phyloP scores from a whole-genome alignment of 2,329 filamentous ascomycete species.

The Lasiodiplodia sp. region DNA sequence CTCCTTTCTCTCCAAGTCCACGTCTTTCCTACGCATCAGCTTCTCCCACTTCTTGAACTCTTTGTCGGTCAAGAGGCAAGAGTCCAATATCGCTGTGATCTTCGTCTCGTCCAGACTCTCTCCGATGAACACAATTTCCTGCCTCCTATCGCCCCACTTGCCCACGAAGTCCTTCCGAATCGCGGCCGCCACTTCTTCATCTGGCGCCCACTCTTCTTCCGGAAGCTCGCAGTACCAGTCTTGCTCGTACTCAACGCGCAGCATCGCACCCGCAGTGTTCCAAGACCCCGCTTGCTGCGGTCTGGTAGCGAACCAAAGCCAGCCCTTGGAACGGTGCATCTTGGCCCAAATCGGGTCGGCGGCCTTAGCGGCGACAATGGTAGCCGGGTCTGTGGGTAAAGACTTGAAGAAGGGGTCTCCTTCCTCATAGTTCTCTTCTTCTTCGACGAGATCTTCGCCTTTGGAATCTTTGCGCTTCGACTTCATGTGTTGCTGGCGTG shows the following conservation, averaged over 20 bases:
- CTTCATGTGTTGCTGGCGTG: not conserved
- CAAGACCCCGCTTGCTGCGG: constrained; percentile 65
- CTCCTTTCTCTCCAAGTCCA: constrained; percentile 48
- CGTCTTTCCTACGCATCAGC: constrained; percentile 43
- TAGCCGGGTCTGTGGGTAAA: constrained; percentile 29
- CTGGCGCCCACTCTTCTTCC: constrained; percentile 59
- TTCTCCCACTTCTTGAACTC: constrained; percentile 58
- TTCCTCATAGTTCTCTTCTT: constrained; percentile 40
- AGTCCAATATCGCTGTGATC: constrained; percentile 64
- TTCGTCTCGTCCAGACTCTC: constrained; percentile 64
- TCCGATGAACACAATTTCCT: constrained; percentile 78
- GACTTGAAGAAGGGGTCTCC: constrained; percentile 36
- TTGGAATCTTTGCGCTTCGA: constrained; percentile 23
- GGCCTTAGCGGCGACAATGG: constrained; percentile 64
- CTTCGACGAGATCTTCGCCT: constrained; percentile 35
- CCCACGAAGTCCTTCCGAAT: constrained; percentile 60
- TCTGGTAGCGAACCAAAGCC: constrained; percentile 66
- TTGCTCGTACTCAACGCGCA: constrained; percentile 67
- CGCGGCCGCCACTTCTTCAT: constrained; percentile 55
- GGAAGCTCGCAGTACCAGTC: constrained; percentile 65
- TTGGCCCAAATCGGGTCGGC: constrained; percentile 60
- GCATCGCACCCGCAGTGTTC: constrained; percentile 71
- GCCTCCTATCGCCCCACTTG: constrained; percentile 72
- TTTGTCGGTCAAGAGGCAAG: constrained; percentile 66
- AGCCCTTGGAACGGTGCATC: constrained; percentile 70